Evolutionary conservation across 345 rosid genomes (phyloP).

Genomic region (Nephelium lappaceum): DNA sequence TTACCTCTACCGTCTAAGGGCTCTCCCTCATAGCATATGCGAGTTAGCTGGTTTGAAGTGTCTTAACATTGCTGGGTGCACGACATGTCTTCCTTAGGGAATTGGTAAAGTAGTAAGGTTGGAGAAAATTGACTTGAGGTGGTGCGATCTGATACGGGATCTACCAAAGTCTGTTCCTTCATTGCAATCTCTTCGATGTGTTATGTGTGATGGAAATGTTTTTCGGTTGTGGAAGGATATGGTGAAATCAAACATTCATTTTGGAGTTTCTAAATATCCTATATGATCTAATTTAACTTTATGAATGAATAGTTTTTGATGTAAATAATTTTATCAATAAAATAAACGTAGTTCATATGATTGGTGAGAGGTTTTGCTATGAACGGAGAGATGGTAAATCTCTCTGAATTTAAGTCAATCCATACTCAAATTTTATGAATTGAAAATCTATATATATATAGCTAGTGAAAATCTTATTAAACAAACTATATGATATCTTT

Average conservation of each 20-base stretch:
- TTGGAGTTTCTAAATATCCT: constrained; percentile 72
- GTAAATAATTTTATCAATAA: constrained; percentile 20
- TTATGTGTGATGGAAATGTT: constrained; percentile 73
- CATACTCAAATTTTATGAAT: too few relatives aligned
- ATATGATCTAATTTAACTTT: too few relatives aligned
- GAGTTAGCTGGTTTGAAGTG: constrained; percentile 59
- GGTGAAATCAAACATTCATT: constrained; percentile 47
- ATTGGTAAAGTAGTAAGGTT: constrained; percentile 55
- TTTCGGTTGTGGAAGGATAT: constrained; percentile 60
- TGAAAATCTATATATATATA: too few relatives aligned
- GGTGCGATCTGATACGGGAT: constrained; percentile 45
- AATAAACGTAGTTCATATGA: neutral
- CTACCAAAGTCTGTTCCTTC: constrained; percentile 53
- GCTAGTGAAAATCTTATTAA: too few relatives aligned
- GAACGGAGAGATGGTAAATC: too few relatives aligned
- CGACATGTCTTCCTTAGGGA: constrained; percentile 59
- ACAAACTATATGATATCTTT: too few relatives aligned
- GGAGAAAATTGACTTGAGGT: constrained; percentile 95
- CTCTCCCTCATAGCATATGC: constrained; percentile 58
- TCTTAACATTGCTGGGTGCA: constrained; percentile 72
- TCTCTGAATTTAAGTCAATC: too few relatives aligned
- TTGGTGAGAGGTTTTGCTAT: neutral
- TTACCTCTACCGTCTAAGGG: too few relatives aligned
- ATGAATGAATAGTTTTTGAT: constrained; percentile 39
- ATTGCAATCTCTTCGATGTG: constrained; percentile 54